Conservation (phyloP, 2,329 filamentous ascomycete species). For the Huntiella abstrusa region DNA sequence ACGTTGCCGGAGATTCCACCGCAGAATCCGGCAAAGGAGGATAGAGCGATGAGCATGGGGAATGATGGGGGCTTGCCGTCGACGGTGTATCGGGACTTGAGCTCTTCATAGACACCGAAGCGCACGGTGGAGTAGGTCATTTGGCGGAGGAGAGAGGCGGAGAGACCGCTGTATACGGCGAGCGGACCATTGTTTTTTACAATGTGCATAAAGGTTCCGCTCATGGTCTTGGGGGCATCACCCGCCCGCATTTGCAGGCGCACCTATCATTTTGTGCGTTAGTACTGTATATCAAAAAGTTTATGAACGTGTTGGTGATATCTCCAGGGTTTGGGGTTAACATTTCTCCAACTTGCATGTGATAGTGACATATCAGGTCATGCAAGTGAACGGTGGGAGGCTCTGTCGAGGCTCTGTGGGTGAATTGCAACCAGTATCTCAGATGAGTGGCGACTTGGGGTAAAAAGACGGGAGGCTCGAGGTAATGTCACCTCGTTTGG, state of each 20-base stretch:
- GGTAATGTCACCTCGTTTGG: neutral
- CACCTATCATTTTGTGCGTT: conserved; percentile 34
- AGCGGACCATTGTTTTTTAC: conserved; percentile 53
- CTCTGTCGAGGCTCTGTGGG: conserved; percentile 6
- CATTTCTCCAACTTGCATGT: neutral
- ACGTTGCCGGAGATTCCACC: conserved; percentile 86
- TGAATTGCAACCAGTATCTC: neutral
- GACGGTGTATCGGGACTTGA: conserved; percentile 47
- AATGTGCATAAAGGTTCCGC: conserved; percentile 70
- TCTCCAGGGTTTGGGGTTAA: neutral
- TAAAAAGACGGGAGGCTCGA: neutral
- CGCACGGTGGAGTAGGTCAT: conserved; percentile 91
- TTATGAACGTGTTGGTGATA: neutral
- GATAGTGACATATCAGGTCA: neutral
- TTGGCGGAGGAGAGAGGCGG: conserved; percentile 81
- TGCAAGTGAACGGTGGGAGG: conserved; percentile 3
- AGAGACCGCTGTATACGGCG: conserved; percentile 80
- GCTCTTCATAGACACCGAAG: conserved; percentile 88
- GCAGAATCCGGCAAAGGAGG: conserved; percentile 64
- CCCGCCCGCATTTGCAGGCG: conserved; percentile 69
- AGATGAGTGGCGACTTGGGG: neutral
- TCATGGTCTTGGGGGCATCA: conserved; percentile 61
- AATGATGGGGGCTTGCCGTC: conserved; percentile 41
- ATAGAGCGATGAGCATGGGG: conserved; percentile 61
- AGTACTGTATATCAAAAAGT: neutral